phyloP scores from a whole-genome alignment of 2,329 filamentous ascomycete species.

The Clonostachys solani region DNA sequence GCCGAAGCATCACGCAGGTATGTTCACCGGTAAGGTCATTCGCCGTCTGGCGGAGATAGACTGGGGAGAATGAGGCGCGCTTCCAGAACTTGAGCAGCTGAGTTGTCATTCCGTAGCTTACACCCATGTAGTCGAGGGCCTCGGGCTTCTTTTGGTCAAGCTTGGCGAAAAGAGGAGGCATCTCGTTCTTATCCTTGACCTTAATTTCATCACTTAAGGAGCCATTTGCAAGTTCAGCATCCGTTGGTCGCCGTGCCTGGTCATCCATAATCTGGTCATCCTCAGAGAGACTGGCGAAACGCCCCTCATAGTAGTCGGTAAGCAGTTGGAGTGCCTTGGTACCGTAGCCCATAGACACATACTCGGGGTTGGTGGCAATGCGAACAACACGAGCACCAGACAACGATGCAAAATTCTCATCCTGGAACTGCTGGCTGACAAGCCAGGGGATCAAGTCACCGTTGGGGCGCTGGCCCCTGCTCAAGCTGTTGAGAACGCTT shows the following conservation, averaged over 20 bases:
- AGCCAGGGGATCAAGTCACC: constrained; percentile 97
- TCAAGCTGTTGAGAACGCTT: constrained; percentile 86
- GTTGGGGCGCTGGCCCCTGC: constrained; percentile 80
- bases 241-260: constrained; percentile 73
- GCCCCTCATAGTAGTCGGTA: constrained; percentile 90
- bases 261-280: constrained; percentile 49
- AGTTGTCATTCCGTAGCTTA: constrained; percentile 88
- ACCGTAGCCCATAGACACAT: constrained; percentile 89
- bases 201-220: constrained; percentile 83
- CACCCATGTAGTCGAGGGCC: constrained; percentile 85
- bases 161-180: constrained; percentile 91
- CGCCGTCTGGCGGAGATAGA: constrained; percentile 91
- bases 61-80: constrained; percentile 75
- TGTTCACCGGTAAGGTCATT: constrained; percentile 98
- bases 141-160: constrained; percentile 78
- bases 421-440: constrained; percentile 96
- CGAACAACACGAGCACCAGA: constrained; percentile 90
- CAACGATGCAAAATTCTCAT: constrained; percentile 90
- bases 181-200: constrained; percentile 82
- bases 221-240: constrained; percentile 72
- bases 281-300: constrained; percentile 82
- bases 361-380: constrained; percentile 95
- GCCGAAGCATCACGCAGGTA: constrained; percentile 93
- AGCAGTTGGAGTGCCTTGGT: constrained; percentile 83
- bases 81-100: constrained; percentile 97